Percentiles rank a stretch among this genome's conserved stretches.
These are phyloP conservation scores for Alternaria panax DNA, from an alignment of 2,329 filamentous ascomycete species.

Conservation along the genomic window DNA sequence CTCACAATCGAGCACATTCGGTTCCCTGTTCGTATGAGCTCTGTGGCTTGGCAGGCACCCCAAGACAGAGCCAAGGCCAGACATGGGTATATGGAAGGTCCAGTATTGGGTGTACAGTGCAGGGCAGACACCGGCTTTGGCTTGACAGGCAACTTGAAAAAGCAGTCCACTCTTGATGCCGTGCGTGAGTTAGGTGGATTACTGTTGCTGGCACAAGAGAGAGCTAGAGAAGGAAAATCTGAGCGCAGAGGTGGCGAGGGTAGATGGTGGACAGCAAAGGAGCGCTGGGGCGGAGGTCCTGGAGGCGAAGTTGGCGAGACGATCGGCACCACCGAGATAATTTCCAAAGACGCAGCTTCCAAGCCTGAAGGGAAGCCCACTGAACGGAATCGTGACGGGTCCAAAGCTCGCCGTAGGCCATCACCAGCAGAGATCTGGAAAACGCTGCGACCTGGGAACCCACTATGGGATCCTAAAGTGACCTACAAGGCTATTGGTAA, in stretches of 20 bases:
- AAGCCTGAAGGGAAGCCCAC: constrained; percentile 48
- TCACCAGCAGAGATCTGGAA: constrained; percentile 62
- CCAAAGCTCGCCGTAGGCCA: constrained; percentile 50
- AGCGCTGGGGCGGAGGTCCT: constrained; percentile 65
- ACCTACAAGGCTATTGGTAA: constrained; percentile 66
- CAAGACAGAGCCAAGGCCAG: constrained; percentile 61
- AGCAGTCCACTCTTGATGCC: constrained; percentile 57
- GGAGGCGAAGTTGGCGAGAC: constrained; percentile 54
- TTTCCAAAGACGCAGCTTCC: constrained; percentile 34
- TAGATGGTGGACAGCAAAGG: constrained; percentile 66
- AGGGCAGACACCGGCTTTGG: constrained; percentile 64
- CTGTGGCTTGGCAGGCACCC: constrained; percentile 62
- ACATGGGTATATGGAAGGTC: constrained; percentile 65
- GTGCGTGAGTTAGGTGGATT: constrained; percentile 66
- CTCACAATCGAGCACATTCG: constrained; percentile 60
- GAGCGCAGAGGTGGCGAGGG: constrained; percentile 62
- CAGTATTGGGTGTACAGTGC: constrained; percentile 63
- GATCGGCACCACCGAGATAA: constrained; percentile 30
- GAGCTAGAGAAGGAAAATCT: constrained; percentile 61
- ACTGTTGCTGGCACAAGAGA: constrained; percentile 66
- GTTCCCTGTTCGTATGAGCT: constrained; percentile 64
- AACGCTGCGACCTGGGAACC: constrained; percentile 57
- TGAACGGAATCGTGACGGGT: constrained; percentile 34
- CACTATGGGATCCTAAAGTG: constrained; percentile 64
- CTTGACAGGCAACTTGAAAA: constrained; percentile 34